phyloP scores from a whole-genome alignment of 1,139 yeast species.

The Blastobotrys capitulatus region DNA sequence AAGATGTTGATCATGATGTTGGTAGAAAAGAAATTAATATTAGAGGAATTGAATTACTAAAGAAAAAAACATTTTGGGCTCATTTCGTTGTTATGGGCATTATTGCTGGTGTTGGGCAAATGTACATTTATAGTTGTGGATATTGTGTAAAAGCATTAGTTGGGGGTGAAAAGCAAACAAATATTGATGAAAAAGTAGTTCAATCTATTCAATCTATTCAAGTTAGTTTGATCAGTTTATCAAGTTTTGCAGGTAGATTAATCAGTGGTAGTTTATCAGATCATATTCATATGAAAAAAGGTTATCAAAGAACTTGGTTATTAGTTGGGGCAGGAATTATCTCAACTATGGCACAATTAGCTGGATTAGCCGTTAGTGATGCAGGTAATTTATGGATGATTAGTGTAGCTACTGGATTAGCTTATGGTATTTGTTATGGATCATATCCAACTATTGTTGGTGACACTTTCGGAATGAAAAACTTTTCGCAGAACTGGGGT shows the following conservation, averaged over 20 bases:
- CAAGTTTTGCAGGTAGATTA: constrained; percentile 63
- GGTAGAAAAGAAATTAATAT: constrained; percentile 16
- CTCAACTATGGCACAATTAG: constrained; percentile 36
- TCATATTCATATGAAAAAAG: constrained; percentile 44
- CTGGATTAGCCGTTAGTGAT: constrained; percentile 31
- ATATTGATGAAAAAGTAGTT: constrained; percentile 14
- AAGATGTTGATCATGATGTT: constrained; percentile 7
- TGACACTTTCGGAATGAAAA: constrained; percentile 66
- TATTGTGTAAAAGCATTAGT: constrained; percentile 55
- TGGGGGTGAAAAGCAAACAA: constrained; percentile 12
- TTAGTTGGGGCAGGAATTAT: constrained; percentile 43
- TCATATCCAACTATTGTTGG: constrained; percentile 75
- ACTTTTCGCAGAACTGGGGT: constrained; percentile 82
- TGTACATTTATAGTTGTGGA: constrained; percentile 72
- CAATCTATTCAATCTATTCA: constrained; percentile 59
- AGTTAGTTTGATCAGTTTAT: constrained; percentile 63
- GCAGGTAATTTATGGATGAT: constrained; percentile 42
- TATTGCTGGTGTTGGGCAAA: constrained; percentile 69
- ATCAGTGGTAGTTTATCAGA: constrained; percentile 68
- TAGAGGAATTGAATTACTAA: constrained; percentile 26
- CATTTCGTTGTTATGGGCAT: constrained; percentile 48
- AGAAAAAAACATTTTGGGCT: constrained; percentile 32
- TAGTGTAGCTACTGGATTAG: constrained; percentile 61
- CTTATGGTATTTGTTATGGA: constrained; percentile 81
- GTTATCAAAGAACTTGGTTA: constrained; percentile 66